A percentile compares a stretch with the other conserved stretches of the same genome.
These are phyloP conservation scores for Quercus wislizeni DNA, from an alignment of 306 rosid species.

Conservation along the genomic window DNA sequence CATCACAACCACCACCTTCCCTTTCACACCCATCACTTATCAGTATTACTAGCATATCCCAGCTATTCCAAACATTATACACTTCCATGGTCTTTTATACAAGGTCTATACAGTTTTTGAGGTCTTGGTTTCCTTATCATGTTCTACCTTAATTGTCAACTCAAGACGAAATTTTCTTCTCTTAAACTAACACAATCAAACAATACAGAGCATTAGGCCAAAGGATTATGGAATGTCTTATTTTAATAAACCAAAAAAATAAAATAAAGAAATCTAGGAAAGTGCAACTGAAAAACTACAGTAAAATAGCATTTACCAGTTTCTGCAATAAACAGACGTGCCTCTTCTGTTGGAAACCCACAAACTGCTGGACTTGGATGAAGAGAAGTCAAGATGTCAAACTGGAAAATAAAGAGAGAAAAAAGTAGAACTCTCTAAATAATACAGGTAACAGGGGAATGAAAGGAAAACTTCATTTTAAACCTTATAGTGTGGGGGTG, in stretches of 20 bases:
- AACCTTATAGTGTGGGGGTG: no score
- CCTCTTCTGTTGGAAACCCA: constrained; percentile 95
- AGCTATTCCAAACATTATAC: not conserved
- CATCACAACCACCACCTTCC: not conserved
- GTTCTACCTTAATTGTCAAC: not conserved
- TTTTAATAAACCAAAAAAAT: not conserved
- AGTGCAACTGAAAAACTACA: not conserved
- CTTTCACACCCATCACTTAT: not conserved
- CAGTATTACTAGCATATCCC: not conserved
- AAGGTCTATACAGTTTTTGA: not conserved
- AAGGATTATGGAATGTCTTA: not conserved
- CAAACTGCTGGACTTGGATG: constrained; percentile 99
- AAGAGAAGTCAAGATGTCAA: constrained; percentile 75
- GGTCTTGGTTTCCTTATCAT: not conserved
- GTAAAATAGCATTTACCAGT: constrained; percentile 48
- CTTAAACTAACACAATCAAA: not conserved
- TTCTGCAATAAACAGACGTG: constrained; percentile 72
- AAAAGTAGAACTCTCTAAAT: constrained; percentile 6
- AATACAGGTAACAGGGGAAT: not conserved
- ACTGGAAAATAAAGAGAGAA: constrained; percentile 38
- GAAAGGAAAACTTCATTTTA: not conserved
- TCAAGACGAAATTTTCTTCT: not conserved
- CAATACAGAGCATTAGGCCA: not conserved
- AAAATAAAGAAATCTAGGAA: not conserved
- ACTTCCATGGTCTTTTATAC: not conserved